Percentiles rank a stretch among this genome's conserved stretches.
Evolutionary conservation across 2,329 filamentous ascomycete genomes (phyloP).

Genomic region (Cladorrhinum sp.): DNA sequence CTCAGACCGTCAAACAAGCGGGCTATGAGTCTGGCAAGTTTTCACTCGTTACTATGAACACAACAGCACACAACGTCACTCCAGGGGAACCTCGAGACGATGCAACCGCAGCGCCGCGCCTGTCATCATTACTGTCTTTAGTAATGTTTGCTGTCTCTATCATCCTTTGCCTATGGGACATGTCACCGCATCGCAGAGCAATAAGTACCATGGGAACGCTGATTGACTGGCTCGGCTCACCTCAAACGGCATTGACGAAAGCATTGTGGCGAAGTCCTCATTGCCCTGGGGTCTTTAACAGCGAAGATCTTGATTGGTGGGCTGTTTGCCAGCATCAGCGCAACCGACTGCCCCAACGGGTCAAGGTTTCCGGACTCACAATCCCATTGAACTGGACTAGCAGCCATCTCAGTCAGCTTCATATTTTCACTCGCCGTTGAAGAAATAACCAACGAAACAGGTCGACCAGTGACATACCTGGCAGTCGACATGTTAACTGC

Average conservation of each 20-base stretch:
- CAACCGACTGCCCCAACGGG: neutral
- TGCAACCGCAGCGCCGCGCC: neutral
- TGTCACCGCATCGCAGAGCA: no score
- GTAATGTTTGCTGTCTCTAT: neutral
- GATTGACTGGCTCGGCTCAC: neutral
- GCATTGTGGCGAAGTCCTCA: neutral
- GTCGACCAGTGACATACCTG: neutral
- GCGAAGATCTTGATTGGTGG: no score
- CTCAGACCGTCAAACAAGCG: neutral
- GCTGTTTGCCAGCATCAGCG: neutral
- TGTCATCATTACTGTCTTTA: neutral
- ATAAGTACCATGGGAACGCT: no score
- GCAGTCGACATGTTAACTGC: neutral
- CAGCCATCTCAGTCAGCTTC: neutral
- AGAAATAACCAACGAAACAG: neutral
- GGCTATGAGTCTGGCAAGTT: neutral
- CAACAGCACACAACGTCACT: neutral
- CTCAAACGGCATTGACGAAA: neutral
- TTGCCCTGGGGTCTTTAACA: no score
- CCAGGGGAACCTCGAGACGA: neutral
- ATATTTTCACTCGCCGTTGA: neutral
- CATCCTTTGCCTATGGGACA: neutral
- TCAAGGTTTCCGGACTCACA: neutral
- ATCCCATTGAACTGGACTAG: neutral
- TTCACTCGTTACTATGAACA: neutral